Evolutionary conservation across 2,329 filamentous ascomycete genomes (phyloP), one percentile per base, ranked within the genome.

Genomic region (Monosporascus sp.): DNA sequence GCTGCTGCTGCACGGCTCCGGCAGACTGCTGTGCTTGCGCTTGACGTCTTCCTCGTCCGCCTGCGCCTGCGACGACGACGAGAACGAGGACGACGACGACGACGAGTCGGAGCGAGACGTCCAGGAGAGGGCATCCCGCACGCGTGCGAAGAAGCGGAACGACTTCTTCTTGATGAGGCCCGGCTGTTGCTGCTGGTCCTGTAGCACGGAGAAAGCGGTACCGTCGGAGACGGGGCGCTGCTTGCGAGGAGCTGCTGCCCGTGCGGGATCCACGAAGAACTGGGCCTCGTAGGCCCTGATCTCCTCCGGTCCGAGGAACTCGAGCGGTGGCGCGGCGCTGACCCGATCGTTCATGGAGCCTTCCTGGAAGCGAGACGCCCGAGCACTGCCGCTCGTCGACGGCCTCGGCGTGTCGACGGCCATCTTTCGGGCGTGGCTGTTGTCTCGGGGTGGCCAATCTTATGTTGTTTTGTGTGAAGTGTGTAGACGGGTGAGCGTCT

Each of bases 271-370:
- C 11, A 37, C 27, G 47, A 63, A 66, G 60, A 69, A 68, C 46
- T 65, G 65, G 37, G 49, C 58, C 58, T 69, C 66, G 55, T 60
- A 68, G 14, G 60, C 48, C 45, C 48, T 60, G 22, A 68, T 56
- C 53, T 67, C 57, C 15, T 66, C 60, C 5, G 64, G 63, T 8
- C 58, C 83, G 43, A 88, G 76, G 68, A 88, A 91, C 41, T 83
- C 78, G 45, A 80, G 77, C 0, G 89, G 89, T 27, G 90, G 90
- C 54, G 78, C 81, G 54, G 83, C 79, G 64, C 88, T 92, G 35
- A 82, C 76, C 58, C 88, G 84, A 69, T 95, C 89, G 64, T 86
- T 90, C 89, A 96, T 93, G 63, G 87, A 93, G 41, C 88, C 91
- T 71, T 96, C 91, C 38, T 86, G 63, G 80, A 95, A 76, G 71